Base-by-base conservation (phyloP, 2,329 filamentous ascomycete species). In the Cladorrhinum sp. region DNA sequence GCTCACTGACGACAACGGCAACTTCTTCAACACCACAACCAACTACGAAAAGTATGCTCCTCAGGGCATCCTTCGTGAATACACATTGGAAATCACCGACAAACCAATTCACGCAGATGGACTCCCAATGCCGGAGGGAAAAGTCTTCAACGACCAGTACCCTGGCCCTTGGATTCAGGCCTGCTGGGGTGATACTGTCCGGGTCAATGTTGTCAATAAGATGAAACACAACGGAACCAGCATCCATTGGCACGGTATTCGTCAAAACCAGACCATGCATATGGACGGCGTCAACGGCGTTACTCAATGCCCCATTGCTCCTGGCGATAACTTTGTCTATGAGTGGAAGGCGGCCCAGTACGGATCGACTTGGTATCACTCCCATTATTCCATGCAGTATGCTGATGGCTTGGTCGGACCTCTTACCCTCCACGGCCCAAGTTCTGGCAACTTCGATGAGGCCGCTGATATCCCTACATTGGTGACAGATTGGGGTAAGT, bases 331-430 rank as follows among this genome's bases (percentile, higher is more conserved):
- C 25, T 87, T 81, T 65, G 73, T 75, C 0, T 84, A 87, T 67
- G 74, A 73, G 29, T 88, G 81, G 75, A 77, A 73, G n/a, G 84
- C 84, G 0, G 76, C 75, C 0, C 78, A 84, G 58, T 80, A 83
- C 65, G 85, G 85, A 2, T 80, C 78, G 48, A 85, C 83, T 71
- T 86, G 81, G 76, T 88, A 87, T 64, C 85, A 87, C 71, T 78
- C 82, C 0, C 85, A 88, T 66, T 76, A 77, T 23, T 72, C 75
- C 1, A 78, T 78, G 1, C 84, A 86, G 62, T 76, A 87, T 13
- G 80, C 85, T 60, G 85, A 88, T 65, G 86, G 86, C 0, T 72
- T 85, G 10, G 84, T 80, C 55, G 85, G 85, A 0, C 72, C 84
- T 2, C 80, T 88, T 1, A 67, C 81, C 9, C 81, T 87, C 18